Evolutionary conservation across 257 asterid genomes (phyloP).

Genomic region (Nicotiana attenuata): DNA sequence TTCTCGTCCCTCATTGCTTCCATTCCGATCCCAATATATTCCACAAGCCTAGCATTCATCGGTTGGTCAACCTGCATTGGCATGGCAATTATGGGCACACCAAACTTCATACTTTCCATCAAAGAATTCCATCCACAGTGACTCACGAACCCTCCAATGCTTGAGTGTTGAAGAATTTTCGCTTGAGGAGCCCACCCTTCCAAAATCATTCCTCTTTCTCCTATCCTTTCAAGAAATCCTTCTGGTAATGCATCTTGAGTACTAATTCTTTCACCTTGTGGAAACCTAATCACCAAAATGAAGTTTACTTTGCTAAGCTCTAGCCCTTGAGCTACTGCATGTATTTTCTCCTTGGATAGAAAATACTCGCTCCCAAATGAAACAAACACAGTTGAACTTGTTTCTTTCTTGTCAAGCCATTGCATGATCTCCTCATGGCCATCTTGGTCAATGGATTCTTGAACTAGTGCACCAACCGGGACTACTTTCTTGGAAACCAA

Average conservation of each 20-base stretch:
- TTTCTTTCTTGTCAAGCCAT: conserved; percentile 29
- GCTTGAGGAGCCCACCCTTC: conserved; percentile 35
- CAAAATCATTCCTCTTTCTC: conserved; percentile 21
- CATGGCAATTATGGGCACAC: conserved; percentile 29
- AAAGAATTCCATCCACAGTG: conserved; percentile 21
- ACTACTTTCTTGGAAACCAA: conserved; percentile 27
- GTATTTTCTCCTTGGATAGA: conserved; percentile 24
- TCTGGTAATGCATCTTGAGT: conserved; percentile 21
- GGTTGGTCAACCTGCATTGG: conserved; percentile 38
- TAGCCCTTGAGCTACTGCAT: conserved; percentile 32
- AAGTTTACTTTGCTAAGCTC: conserved; percentile 36
- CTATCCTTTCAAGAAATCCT: conserved; percentile 23
- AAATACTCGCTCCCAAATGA: conserved; percentile 50
- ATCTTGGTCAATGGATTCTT: conserved; percentile 11
- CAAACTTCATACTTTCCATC: conserved; percentile 21
- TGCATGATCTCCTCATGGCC: conserved; percentile 13
- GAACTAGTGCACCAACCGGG: conserved; percentile 37
- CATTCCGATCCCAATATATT: conserved; percentile 24
- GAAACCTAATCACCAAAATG: conserved; percentile 54
- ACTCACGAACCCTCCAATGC: neutral
- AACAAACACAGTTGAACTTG: conserved; percentile 30
- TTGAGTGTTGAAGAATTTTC: conserved; percentile 17
- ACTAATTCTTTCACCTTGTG: conserved; percentile 12
- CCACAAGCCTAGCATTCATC: conserved; percentile 23
- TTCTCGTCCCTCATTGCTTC: conserved; percentile 21